phyloP scores from a whole-genome alignment of 371 early-diverging fungal genomes.

The Coemansia sp. region DNA sequence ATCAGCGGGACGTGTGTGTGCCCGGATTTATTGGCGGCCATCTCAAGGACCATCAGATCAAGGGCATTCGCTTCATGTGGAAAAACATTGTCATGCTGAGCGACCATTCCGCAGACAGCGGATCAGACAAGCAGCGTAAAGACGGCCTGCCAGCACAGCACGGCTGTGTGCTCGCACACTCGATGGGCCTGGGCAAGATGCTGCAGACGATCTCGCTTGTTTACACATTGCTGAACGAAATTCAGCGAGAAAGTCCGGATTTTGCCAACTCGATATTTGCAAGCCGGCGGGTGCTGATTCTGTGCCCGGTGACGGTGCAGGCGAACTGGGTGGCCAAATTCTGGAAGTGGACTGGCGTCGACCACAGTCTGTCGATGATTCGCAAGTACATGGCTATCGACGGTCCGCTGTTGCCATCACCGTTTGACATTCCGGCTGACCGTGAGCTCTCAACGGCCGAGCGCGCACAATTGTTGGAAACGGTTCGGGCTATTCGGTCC shows the following conservation, averaged over 20 bases:
- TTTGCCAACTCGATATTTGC: slow-evolving; percentile 50
- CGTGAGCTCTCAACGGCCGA: background rate
- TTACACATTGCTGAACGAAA: slow-evolving; percentile 60
- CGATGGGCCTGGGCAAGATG: slow-evolving; percentile 92
- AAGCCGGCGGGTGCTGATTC: slow-evolving; percentile 69
- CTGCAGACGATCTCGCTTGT: slow-evolving; percentile 77
- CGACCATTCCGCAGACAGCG: slow-evolving; percentile 28
- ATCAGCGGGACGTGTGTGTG: slow-evolving; percentile 56
- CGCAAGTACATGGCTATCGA: slow-evolving; percentile 5
- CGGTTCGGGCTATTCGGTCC: background rate
- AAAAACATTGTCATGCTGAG: slow-evolving; percentile 64
- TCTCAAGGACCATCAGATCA: slow-evolving; percentile 70
- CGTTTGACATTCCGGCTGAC: background rate
- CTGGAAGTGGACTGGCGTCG: slow-evolving; percentile 61
- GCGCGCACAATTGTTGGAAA: slow-evolving; percentile 1
- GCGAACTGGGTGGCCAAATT: slow-evolving; percentile 79
- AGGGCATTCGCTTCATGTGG: slow-evolving; percentile 82
- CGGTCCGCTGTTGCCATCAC: slow-evolving; percentile 14
- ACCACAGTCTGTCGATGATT: slow-evolving; percentile 17
- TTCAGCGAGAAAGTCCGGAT: slow-evolving; percentile 42
- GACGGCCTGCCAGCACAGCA: slow-evolving; percentile 12
- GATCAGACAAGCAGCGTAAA: background rate
- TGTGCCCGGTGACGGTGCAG: slow-evolving; percentile 75
- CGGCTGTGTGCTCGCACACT: slow-evolving; percentile 87
- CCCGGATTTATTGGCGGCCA: slow-evolving; percentile 55